Evolutionary conservation across 1,284 basidiomycete species (phyloP).

Genomic region (Afroboletus lepidellus): DNA sequence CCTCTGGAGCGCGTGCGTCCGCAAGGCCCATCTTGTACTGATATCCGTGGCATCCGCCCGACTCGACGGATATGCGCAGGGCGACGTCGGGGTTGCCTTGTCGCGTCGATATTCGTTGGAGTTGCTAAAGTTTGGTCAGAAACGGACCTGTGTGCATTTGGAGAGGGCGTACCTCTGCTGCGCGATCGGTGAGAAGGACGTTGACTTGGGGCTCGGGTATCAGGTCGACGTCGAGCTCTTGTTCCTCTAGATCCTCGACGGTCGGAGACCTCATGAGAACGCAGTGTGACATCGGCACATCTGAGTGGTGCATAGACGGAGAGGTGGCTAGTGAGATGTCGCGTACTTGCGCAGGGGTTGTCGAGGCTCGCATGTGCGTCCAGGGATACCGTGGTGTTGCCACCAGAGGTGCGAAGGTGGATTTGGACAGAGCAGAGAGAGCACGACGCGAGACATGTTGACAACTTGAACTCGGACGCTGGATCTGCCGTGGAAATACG

Average conservation of each 20-base stretch:
- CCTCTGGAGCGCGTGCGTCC: constrained; percentile 56
- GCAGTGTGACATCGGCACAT: constrained; percentile 6
- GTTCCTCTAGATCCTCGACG: constrained; percentile 47
- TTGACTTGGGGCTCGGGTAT: constrained; percentile 45
- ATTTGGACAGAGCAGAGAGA: no score
- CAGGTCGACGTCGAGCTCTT: constrained; percentile 56
- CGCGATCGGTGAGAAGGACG: constrained; percentile 63
- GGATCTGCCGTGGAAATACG: no score
- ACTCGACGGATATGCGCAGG: constrained; percentile 79
- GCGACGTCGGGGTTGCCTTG: constrained; percentile 61
- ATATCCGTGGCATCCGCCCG: constrained; percentile 91
- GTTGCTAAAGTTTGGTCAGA: constrained; percentile 53
- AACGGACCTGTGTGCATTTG: neutral
- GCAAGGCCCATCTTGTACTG: constrained; percentile 88
- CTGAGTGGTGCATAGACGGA: neutral
- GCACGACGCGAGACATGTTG: no score
- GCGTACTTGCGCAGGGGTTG: neutral
- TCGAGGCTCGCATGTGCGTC: neutral
- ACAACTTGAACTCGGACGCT: no score
- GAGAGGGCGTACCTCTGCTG: constrained; percentile 57
- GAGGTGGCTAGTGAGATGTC: constrained; percentile 1
- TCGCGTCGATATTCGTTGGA: constrained; percentile 51
- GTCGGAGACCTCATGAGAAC: constrained; percentile 40
- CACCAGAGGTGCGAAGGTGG: no score
- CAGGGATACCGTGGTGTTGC: no score